phyloP scores from a whole-genome alignment of 768 basidiomycete species.

The Mycena galericulata region DNA sequence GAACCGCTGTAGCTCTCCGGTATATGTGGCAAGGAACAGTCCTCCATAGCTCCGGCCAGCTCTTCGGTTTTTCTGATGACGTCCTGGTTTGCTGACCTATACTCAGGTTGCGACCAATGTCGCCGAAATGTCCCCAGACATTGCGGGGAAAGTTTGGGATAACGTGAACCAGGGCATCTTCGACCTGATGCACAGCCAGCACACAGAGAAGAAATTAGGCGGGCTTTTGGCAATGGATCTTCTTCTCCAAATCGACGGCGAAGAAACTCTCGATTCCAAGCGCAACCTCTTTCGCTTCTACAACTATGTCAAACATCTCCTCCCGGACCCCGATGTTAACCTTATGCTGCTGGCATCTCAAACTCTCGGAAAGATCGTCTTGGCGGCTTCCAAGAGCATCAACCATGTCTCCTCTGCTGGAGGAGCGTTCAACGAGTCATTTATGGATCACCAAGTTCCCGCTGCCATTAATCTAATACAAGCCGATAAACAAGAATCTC shows the following conservation, averaged over 20 bases:
- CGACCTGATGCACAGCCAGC: slow-evolving; percentile 86
- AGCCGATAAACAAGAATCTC: slow-evolving; percentile 83
- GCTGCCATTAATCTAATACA: slow-evolving; percentile 85
- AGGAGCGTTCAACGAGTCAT: slow-evolving; percentile 85
- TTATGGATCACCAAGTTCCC: slow-evolving; percentile 91
- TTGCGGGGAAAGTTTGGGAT: slow-evolving; percentile 86
- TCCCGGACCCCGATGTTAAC: slow-evolving; percentile 90
- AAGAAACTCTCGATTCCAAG: slow-evolving; percentile 86
- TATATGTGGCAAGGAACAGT: no score
- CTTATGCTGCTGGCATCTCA: slow-evolving; percentile 97
- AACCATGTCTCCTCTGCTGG: slow-evolving; percentile 78
- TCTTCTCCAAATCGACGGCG: slow-evolving; percentile 80
- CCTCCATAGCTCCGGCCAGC: slow-evolving; percentile 21
- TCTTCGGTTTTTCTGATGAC: background rate
- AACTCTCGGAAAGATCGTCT: slow-evolving; percentile 81
- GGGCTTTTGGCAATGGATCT: slow-evolving; percentile 91
- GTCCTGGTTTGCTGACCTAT: slow-evolving; percentile 14
- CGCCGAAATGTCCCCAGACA: slow-evolving; percentile 85
- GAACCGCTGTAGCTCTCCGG: no score
- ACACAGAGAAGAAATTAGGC: slow-evolving; percentile 83
- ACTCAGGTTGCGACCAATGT: slow-evolving; percentile 77
- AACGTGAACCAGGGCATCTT: slow-evolving; percentile 84
- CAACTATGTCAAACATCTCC: slow-evolving; percentile 93
- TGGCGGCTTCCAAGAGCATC: slow-evolving; percentile 33
- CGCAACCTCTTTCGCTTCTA: slow-evolving; percentile 87